These are phyloP conservation scores for Priceomyces carsonii DNA, from an alignment of 805 yeast genomes.

Conservation along the genomic window DNA sequence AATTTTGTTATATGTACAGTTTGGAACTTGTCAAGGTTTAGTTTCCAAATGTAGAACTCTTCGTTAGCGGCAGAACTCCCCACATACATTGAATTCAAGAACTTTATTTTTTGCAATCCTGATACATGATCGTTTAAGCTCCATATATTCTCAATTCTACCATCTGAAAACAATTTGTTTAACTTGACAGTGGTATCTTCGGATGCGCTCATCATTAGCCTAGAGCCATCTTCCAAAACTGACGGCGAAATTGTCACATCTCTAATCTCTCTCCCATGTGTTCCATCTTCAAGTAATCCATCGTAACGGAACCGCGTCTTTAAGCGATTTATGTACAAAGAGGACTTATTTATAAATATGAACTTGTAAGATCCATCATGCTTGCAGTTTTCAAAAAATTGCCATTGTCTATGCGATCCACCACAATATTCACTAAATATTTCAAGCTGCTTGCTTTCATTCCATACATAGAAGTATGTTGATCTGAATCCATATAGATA, in stretches of 20 bases:
- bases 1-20: constrained; percentile 45
- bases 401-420: constrained; percentile 90
- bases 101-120: constrained; percentile 76
- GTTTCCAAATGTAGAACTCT: constrained; percentile 80
- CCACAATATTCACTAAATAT: constrained; percentile 76
- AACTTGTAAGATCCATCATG: constrained; percentile 41
- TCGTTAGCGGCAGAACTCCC: constrained; percentile 78
- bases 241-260: constrained; percentile 58
- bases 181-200: constrained; percentile 83
- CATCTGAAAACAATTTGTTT: constrained; percentile 41
- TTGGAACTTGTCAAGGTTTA: constrained; percentile 31
- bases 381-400: constrained; percentile 29
- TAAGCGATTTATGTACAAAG: constrained; percentile 38
- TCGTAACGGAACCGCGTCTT: constrained; percentile 17
- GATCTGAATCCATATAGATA: constrained; percentile 82
- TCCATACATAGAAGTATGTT: constrained; percentile 74
- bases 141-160: constrained; percentile 52
- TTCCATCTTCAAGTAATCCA: constrained; percentile 52
- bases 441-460: constrained; percentile 76
- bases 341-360: constrained; percentile 56
- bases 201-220: constrained; percentile 70
- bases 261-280: constrained; percentile 92
- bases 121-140: constrained; percentile 81
- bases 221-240: constrained; percentile 25
- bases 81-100: constrained; percentile 49